Evolutionary conservation across 306 rosid genomes (phyloP).

Genomic region (Begonia masoniana): DNA sequence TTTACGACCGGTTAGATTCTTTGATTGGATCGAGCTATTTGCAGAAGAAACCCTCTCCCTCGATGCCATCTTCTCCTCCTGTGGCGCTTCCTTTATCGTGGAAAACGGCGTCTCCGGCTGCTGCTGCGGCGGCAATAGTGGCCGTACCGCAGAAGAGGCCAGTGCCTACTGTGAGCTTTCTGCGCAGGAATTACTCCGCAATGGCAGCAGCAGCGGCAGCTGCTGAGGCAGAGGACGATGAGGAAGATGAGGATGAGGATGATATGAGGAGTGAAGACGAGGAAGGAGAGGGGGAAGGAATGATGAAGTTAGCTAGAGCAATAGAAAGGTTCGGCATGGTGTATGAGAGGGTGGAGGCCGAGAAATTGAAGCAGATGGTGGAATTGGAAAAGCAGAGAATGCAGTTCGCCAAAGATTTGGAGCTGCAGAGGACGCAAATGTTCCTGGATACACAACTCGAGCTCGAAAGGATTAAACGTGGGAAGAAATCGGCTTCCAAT

Average conservation of each 20-base stretch:
- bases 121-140: constrained; percentile 9
- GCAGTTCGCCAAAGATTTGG: constrained; percentile 86
- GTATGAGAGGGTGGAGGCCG: constrained; percentile 79
- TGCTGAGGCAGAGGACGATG: constrained; percentile 53
- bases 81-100: constrained; percentile 50
- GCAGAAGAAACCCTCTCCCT: constrained; percentile 27
- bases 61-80: constrained; percentile 33
- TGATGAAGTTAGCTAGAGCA: constrained; percentile 75
- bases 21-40: constrained; percentile 49
- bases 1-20: constrained; percentile 49
- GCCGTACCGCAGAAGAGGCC: constrained; percentile 64
- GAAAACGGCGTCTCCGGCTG: constrained; percentile 22
- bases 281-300: constrained; percentile 65
- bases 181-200: constrained; percentile 82
- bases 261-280: constrained; percentile 29
- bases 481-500: constrained; percentile 63
- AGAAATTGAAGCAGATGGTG: constrained; percentile 81
- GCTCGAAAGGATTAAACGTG: constrained; percentile 90
- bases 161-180: constrained; percentile 25
- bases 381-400: constrained; percentile 96
- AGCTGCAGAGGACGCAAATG: constrained; percentile 86
- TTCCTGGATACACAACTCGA: constrained; percentile 92
- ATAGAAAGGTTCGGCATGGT: constrained; percentile 74
- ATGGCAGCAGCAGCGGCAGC: constrained; percentile 86
- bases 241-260: constrained; percentile 40